Evolutionary conservation across 352 stramenopile genomes (phyloP), one percentile per base, ranked within the genome.

Genomic region (Phytophthora pistaciae): DNA sequence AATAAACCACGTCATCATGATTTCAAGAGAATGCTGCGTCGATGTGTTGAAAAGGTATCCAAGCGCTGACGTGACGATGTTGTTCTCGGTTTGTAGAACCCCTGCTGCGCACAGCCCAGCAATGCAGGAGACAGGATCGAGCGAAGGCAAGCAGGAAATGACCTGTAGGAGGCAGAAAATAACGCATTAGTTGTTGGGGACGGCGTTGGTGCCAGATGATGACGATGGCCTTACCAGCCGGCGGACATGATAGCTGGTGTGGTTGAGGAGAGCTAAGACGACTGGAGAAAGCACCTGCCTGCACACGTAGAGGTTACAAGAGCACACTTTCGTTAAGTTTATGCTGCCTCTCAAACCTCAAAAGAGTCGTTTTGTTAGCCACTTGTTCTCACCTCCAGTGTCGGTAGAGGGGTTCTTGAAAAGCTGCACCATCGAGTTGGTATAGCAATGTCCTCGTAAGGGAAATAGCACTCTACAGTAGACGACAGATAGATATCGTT

Each of bases 391-490:
- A 84, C 77, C 77, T 61, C 74, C 74, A 84, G 44, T 72, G 50
- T 53, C 27, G 62, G 64, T 64, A 56, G 18, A 84, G 48, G 11
- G 52, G 29, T 33, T 55, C 31, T 62, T 79, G 56, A 36, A 36
- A 42, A 40, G 31, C 8, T 60, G 33, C 44, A 29, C 36, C 27
- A 23, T 78, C 60, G 16, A 82, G 59, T 66, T 70, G 70, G 49
- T 78, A 72, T 20, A 84, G 50, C 38, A 84, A 66, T 60, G 65
- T 80, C 11, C 58, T 75, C 20, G 73, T 60, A 5, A 82, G 56
- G 8, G 70, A 84, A 9, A 76, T 50, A 29, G 20, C 16, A 36
- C 25, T 68, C 77, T 84, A 29, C 25, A 29, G 25, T 29, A 46
- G 7, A 56, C 1, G 65, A n/a, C 21, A 65, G 7, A 16, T 5